These are phyloP conservation scores for Metschnikowia kofuensis DNA, from an alignment of 805 yeast genomes.

Conservation along the genomic window DNA sequence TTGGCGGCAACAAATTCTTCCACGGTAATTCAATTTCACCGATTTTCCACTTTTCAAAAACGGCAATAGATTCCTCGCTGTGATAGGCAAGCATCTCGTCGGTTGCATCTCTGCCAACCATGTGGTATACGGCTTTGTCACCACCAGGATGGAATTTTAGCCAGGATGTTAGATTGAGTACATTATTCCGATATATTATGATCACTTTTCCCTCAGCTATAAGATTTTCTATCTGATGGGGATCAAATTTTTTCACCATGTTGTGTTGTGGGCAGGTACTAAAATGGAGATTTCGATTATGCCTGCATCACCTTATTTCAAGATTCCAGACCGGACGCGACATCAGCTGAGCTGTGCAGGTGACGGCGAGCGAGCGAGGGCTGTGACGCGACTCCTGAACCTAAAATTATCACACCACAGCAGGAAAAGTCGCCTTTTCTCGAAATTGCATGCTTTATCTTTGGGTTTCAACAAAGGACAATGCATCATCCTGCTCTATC, in stretches of 20 bases:
- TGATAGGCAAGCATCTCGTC: conserved; percentile 90
- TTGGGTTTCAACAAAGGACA: conserved; percentile 78
- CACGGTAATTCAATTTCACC: conserved; percentile 66
- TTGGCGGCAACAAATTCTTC: conserved; percentile 81
- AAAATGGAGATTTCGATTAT: background rate
- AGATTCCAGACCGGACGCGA: conserved; percentile 5
- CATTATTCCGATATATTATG: conserved; percentile 61
- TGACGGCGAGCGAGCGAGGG: background rate
- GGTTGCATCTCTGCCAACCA: conserved; percentile 87
- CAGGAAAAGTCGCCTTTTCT: background rate
- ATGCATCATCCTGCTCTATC: conserved; percentile 69
- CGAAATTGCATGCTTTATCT: conserved; percentile 11
- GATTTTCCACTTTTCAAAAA: conserved; percentile 56
- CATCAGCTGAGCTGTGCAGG: conserved; percentile 7
- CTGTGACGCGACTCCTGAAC: background rate
- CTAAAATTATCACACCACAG: background rate
- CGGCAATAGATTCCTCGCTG: conserved; percentile 49
- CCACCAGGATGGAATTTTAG: conserved; percentile 83
- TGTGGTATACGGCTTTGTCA: conserved; percentile 74
- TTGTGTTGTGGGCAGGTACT: background rate
- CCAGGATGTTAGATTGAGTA: conserved; percentile 70
- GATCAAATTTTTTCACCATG: conserved; percentile 19
- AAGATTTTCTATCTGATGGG: conserved; percentile 47
- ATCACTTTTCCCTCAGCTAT: conserved; percentile 69
- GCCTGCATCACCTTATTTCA: background rate